Evolutionary conservation across 2,329 filamentous ascomycete species (phyloP).

Genomic region (Immersiporthe knoxdaviesiana): DNA sequence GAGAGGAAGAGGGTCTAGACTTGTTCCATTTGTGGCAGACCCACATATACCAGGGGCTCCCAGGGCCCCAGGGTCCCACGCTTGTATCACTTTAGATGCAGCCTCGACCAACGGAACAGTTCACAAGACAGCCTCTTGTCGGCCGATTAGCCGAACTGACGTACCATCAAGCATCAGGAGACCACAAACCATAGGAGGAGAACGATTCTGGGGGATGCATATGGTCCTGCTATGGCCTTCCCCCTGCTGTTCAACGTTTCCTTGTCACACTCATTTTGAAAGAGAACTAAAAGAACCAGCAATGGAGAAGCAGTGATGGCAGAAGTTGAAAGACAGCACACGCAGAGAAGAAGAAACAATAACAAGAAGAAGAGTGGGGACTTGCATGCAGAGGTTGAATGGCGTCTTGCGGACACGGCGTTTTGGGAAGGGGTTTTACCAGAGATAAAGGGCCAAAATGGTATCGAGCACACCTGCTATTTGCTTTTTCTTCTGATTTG

Average conservation of each 20-base stretch:
- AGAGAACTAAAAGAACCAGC: neutral
- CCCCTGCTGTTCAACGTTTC: neutral
- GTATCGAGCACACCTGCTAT: slow-evolving; percentile 22
- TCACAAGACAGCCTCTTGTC: neutral
- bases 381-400: slow-evolving; percentile 16
- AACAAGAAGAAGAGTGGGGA: neutral
- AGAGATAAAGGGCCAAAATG: slow-evolving; percentile 27
- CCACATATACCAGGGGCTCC: slow-evolving; percentile 1
- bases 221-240: neutral
- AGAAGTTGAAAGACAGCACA: neutral
- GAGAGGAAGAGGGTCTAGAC: neutral
- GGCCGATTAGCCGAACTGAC: neutral
- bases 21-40: neutral
- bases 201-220: neutral
- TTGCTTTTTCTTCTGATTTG: slow-evolving; percentile 11
- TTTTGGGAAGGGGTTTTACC: slow-evolving; percentile 10
- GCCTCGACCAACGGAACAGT: slow-evolving; percentile 7
- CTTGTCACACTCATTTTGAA: slow-evolving; percentile 22
- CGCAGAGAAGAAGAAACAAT: neutral
- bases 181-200: neutral
- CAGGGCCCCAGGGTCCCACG: neutral
- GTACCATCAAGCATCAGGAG: neutral
- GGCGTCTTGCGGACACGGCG: slow-evolving; percentile 25
- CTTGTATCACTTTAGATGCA: slow-evolving; percentile 4
- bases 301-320: neutral